Base-by-base conservation (phyloP, 140 eudicot genomes). In the Bidens hawaiensis region DNA sequence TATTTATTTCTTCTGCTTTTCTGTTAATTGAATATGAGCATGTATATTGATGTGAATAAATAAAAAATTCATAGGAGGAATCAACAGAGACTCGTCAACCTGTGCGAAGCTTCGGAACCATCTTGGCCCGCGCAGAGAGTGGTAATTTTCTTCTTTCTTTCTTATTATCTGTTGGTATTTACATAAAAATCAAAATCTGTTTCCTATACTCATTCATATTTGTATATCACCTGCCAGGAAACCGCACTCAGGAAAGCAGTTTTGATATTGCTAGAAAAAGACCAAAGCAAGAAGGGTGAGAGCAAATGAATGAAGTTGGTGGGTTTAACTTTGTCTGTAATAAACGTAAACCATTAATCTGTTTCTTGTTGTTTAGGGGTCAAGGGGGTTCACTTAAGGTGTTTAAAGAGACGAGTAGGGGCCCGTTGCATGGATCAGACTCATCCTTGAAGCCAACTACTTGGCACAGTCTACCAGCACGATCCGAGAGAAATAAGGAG, bases 401-500 rank as follows among this genome's bases (percentile, higher is more conserved):
- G 41, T 88, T 73, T 70, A 82, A 81, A 70, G 99, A 93, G 28
- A 64, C 59, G 16, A 68, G 75, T 24, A 42, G 65, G 45, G 41
- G 53, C 65, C 55, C 47, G 30, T 64, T 36, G 22, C 79, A 79
- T 68, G 79, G 71, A 26, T 15, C 78, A 55, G 91, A 76, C 1
- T 57, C 76, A 22, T 67, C 79, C 15, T 15, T 64, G 50, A 90
- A 74, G 65, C 63, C 88, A 7, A 15, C 66, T 5, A 15, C 66
- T 1, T 91, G 98, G 99, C 81, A 77, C 62, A 60, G 59, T 62
- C 87, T 93, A 22, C 89, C 89, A 70, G 82, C 84, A 67, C 83
- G 90, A 64, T 84, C 88, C 43, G 96, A 87, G 41, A 93, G 99
- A 75, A 87, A 85, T 54, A 93, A 87, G 70, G 99, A 93, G 76